Base-by-base conservation (phyloP, 352 stramenopile genomes). In the Phytophthora pseudosyringae region DNA sequence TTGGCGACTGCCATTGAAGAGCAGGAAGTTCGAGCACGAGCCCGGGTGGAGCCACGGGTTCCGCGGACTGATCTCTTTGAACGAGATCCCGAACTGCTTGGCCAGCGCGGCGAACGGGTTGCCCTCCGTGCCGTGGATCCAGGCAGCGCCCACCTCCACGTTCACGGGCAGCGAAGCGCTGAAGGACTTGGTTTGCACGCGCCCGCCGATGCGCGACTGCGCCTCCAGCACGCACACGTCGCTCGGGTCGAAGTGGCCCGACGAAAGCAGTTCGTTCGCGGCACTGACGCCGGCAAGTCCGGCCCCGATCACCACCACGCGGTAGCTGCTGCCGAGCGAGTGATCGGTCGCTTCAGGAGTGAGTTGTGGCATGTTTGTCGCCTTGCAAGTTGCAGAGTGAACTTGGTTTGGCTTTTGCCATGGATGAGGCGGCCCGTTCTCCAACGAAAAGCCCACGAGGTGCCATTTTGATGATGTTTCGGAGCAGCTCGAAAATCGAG, bases 41-140 rank as follows among this genome's bases (percentile, higher is more conserved):
- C 58, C 73, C 1, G 81, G 81, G 26, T 90, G 73, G 8, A 90
- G 59, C 73, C 79, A 89, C 48, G 79, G 79, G 47, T 90, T 90
- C 35, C 79, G 69, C 16, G 66, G 47, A 21, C 79, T 90, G 49
- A 93, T 77, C 44, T 72, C 65, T 45, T 89, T 85, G 49, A 74
- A 74, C 9, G 47, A 58, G n/a, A 93, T 81, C 9, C 71, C 67
- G 26, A 81, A 80, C 28, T 80, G 50, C 13, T 58, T 56, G 3
- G 78, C 83, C 10, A 80, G 47, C 9, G 56, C 44, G 4, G 80
- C 69, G 44, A 91, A 80, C 13, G 58, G 74, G 47, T 86, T 88
- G 52, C 59, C 59, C 9, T 69, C 63, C 4, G 68, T 80, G 4
- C 81, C 79, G 51, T 89, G 79, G 38, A 90, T 88, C 79, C 81